A percentile compares a stretch with the other conserved stretches of the same genome.
These are phyloP conservation scores for Botrytis tulipae DNA, from an alignment of 2,329 filamentous ascomycete species.

Conservation along the genomic window DNA sequence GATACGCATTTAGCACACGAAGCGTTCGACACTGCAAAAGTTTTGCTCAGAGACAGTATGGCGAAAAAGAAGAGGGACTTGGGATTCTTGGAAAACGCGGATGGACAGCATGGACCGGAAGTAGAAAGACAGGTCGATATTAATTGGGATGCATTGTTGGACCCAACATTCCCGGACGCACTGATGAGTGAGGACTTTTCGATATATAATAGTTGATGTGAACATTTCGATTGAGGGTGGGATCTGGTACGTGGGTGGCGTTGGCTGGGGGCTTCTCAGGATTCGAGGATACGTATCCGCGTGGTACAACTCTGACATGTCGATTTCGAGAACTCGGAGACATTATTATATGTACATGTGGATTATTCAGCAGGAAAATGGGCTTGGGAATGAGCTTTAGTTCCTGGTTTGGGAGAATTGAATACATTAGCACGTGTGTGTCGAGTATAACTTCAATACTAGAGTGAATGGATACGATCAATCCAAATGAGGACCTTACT, in stretches of 20 bases:
- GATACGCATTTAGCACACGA: constrained; percentile 28
- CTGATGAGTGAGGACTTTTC: constrained; percentile 20
- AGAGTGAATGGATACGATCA: neutral
- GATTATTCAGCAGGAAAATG: neutral
- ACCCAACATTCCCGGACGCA: constrained; percentile 22
- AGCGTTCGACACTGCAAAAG: constrained; percentile 27
- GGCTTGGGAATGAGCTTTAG: neutral
- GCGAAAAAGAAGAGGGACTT: constrained; percentile 28
- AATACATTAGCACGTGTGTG: neutral
- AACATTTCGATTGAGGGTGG: neutral
- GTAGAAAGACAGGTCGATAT: constrained; percentile 21
- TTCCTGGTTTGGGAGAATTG: neutral
- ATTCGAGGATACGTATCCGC: neutral
- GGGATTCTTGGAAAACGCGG: constrained; percentile 23
- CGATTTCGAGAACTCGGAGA: neutral
- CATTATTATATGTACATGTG: neutral
- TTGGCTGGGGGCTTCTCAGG: neutral
- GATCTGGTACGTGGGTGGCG: neutral
- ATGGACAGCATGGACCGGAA: constrained; percentile 14
- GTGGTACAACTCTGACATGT: neutral
- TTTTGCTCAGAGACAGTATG: constrained; percentile 28
- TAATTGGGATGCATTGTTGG: constrained; percentile 31
- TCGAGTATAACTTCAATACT: neutral
- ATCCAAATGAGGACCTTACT: neutral
- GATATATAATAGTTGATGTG: constrained; percentile 3